Evolutionary conservation across 345 rosid genomes (phyloP).

Genomic region (Odontarrhena argentea): DNA sequence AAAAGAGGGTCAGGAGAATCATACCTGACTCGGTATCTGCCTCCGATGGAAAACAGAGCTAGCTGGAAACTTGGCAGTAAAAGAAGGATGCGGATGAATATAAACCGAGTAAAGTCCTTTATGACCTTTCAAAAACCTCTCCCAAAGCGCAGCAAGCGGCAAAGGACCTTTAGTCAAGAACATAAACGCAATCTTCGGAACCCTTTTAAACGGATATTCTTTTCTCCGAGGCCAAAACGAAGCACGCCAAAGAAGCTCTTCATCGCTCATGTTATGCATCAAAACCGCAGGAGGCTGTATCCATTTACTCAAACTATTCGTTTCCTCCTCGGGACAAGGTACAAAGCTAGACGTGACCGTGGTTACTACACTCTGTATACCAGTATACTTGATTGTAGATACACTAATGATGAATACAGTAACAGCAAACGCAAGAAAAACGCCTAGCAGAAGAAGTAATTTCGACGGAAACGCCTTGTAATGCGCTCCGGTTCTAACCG

Average conservation of each 20-base stretch:
- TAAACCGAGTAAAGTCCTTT: constrained; percentile 76
- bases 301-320: constrained; percentile 53
- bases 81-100: constrained; percentile 80
- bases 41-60: constrained; percentile 69
- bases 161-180: constrained; percentile 92
- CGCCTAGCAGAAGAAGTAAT: constrained; percentile 51
- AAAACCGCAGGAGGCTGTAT: constrained; percentile 60
- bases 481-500: constrained; percentile 43
- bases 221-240: constrained; percentile 65
- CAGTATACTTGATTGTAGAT: constrained; percentile 61
- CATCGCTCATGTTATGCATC: constrained; percentile 73
- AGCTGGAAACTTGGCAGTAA: constrained; percentile 54
- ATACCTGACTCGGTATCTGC: constrained; percentile 90
- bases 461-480: constrained; percentile 58
- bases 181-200: constrained; percentile 92
- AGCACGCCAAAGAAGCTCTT: constrained; percentile 88
- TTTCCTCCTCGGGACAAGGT: constrained; percentile 50
- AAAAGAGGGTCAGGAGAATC: constrained; percentile 4
- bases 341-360: constrained; percentile 52
- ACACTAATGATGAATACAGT: constrained; percentile 68
- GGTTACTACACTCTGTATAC: constrained; percentile 53
- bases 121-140: constrained; percentile 81
- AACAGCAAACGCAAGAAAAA: constrained; percentile 57
- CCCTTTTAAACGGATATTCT: constrained; percentile 70
- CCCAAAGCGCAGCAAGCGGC: constrained; percentile 93